phyloP scores from a whole-genome alignment of 2,329 filamentous ascomycete genomes.

The Alternaria dauci region DNA sequence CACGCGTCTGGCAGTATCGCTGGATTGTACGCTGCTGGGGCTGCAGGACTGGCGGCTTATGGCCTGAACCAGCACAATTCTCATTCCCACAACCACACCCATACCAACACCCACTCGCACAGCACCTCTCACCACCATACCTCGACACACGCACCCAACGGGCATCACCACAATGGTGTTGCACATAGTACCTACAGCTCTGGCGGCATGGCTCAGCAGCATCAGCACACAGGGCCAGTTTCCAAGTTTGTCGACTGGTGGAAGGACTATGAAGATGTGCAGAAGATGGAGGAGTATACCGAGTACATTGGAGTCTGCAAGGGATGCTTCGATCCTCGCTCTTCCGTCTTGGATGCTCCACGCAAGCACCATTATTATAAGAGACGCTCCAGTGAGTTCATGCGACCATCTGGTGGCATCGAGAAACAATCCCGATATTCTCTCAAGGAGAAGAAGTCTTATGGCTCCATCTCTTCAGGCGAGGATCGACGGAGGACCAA shows the following conservation, averaged over 20 bases:
- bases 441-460: constrained; percentile 41
- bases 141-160: constrained; percentile 41
- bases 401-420: constrained; percentile 59
- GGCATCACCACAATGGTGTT: constrained; percentile 30
- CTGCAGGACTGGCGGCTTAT: constrained; percentile 59
- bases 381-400: constrained; percentile 55
- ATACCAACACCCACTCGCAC: constrained; percentile 36
- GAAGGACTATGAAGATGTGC: constrained; percentile 70
- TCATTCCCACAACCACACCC: constrained; percentile 36
- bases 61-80: constrained; percentile 53
- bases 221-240: constrained; percentile 65
- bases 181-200: constrained; percentile 34
- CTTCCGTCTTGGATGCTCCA: constrained; percentile 64
- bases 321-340: constrained; percentile 69
- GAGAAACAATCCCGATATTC: constrained; percentile 66
- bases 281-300: constrained; percentile 72
- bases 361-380: constrained; percentile 66
- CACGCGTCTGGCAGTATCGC: constrained; percentile 54
- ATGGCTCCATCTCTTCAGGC: constrained; percentile 41
- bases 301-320: constrained; percentile 72
- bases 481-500: constrained; percentile 52
- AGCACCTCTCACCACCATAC: constrained; percentile 33
- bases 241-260: constrained; percentile 66
- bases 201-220: constrained; percentile 56
- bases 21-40: constrained; percentile 57